Conservation (phyloP, 805 yeast genomes). For the Schwanniomyces pseudopolymorphus region DNA sequence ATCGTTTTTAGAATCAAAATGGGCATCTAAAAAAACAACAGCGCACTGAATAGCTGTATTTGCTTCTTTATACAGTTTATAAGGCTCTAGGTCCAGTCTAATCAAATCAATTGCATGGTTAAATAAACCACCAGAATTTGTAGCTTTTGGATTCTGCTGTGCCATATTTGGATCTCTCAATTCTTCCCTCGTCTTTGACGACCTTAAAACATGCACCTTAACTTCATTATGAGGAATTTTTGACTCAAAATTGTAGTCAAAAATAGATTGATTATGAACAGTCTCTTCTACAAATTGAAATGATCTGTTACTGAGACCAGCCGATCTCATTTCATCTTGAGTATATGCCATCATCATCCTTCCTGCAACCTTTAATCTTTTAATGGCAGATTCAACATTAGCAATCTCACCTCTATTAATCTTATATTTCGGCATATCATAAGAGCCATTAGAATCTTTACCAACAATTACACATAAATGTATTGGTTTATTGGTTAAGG, state of each 20-base stretch:
- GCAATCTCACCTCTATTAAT: slow-evolving; percentile 56
- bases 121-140: slow-evolving; percentile 72
- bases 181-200: slow-evolving; percentile 66
- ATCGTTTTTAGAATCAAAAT: slow-evolving; percentile 64
- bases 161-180: slow-evolving; percentile 78
- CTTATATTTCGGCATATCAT: slow-evolving; percentile 65
- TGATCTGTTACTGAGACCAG: slow-evolving; percentile 75
- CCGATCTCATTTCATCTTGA: slow-evolving; percentile 79
- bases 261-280: slow-evolving; percentile 22
- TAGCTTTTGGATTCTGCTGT: slow-evolving; percentile 79
- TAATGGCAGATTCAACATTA: slow-evolving; percentile 65
- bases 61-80: slow-evolving; percentile 44
- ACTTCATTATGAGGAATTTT: slow-evolving; percentile 56
- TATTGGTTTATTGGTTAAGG: slow-evolving; percentile 71
- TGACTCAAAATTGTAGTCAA: slow-evolving; percentile 47
- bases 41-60: slow-evolving; percentile 73
- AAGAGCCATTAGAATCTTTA: slow-evolving; percentile 66
- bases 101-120: slow-evolving; percentile 79
- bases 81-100: slow-evolving; percentile 28
- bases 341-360: slow-evolving; percentile 91
- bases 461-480: slow-evolving; percentile 79
- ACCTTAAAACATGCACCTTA: slow-evolving; percentile 73
- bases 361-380: slow-evolving; percentile 76
- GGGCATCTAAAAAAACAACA: slow-evolving; percentile 78
- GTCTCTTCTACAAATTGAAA: slow-evolving; percentile 70